Percentiles rank a stretch among this genome's conserved stretches.
phyloP scores from a whole-genome alignment of 257 asterid species.

The Plectranthus barbatus region DNA sequence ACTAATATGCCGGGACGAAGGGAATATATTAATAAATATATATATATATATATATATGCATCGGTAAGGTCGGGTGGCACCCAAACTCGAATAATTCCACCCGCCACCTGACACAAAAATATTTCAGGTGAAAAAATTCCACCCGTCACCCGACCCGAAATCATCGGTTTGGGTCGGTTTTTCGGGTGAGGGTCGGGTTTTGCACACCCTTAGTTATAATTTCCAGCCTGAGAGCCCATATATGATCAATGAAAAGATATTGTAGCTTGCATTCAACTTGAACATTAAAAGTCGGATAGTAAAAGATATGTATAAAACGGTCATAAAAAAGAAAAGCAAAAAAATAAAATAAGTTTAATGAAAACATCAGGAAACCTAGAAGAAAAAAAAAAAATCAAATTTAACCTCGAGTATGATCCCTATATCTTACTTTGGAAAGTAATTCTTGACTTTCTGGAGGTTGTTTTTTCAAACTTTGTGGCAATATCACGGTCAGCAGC shows the following conservation, averaged over 20 bases:
- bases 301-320: neutral
- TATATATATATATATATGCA: too few species aligned
- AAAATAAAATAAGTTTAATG: neutral
- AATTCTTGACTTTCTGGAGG: constrained; percentile 96
- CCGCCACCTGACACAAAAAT: too few species aligned
- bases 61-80: too few species aligned
- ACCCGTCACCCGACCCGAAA: too few species aligned
- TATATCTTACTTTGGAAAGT: constrained; percentile 77
- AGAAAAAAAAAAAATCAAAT: neutral
- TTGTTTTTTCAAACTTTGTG: constrained; percentile 87
- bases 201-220: too few species aligned
- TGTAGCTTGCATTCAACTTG: neutral
- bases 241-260: neutral
- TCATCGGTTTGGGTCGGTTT: too few species aligned
- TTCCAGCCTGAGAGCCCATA: neutral
- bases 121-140: too few species aligned
- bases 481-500: constrained; percentile 87
- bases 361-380: neutral
- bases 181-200: too few species aligned
- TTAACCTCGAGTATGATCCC: neutral
- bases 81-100: too few species aligned
- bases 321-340: neutral
- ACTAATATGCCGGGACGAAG: too few species aligned
- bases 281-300: neutral
- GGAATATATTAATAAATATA: too few species aligned